Evolutionary conservation across 164 flowering plant genomes (phyloP).

Genomic region (Paratinospora sagittata): DNA sequence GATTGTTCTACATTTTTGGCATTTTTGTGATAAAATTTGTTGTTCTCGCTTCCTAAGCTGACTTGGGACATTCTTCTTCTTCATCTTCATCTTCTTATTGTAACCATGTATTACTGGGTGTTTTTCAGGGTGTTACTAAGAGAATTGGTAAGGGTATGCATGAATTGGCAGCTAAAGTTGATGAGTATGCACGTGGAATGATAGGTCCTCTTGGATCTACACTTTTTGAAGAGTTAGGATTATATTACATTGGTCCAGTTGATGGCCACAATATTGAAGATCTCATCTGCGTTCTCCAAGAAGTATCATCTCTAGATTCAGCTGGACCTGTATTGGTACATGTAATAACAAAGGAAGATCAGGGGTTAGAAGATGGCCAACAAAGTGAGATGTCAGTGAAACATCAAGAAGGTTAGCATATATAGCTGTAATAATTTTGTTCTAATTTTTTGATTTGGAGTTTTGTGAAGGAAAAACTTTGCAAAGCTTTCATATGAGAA

Average conservation of each 20-base stretch:
- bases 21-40: not conserved
- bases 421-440: not conserved
- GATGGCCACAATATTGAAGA: slow-evolving; percentile 96
- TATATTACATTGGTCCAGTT: slow-evolving; percentile 90
- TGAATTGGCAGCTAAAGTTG: slow-evolving; percentile 91
- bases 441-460: not conserved
- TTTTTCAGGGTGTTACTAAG: slow-evolving; percentile 67
- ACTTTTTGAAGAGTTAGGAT: slow-evolving; percentile 92
- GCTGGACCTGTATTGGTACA: slow-evolving; percentile 87
- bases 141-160: slow-evolving; percentile 74
- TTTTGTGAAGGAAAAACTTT: not conserved
- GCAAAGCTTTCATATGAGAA: not conserved
- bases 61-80: not conserved
- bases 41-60: not conserved
- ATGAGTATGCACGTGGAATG: slow-evolving; percentile 94
- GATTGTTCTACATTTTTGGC: not conserved
- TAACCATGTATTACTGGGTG: not conserved
- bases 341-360: slow-evolving; percentile 68
- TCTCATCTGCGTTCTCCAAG: slow-evolving; percentile 60
- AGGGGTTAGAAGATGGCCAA: slow-evolving; percentile 24
- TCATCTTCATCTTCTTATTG: no score
- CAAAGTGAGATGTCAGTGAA: slow-evolving; percentile 19
- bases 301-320: slow-evolving; percentile 81
- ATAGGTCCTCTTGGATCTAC: slow-evolving; percentile 79
- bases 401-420: slow-evolving; percentile 14